Base-by-base conservation (phyloP, 169 alveolate species). In the Cardiosporidium cionae region DNA sequence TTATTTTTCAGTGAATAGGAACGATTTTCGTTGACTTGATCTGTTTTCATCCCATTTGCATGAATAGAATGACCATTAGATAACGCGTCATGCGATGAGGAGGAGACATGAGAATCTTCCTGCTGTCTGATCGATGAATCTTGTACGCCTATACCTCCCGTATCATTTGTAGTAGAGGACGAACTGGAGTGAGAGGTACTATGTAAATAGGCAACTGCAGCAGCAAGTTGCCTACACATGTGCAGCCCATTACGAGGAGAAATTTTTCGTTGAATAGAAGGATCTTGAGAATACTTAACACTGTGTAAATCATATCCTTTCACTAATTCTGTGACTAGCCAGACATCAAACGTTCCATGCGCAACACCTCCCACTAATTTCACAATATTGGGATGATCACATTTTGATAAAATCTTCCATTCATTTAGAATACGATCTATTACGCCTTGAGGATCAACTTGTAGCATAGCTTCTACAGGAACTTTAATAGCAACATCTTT, bases 161-260 rank as follows among this genome's bases (percentile, higher is more conserved):
- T n/a, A n/a, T n/a, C n/a, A n/a, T n/a, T n/a, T n/a, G n/a, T n/a
- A n/a, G n/a, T n/a, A n/a, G n/a, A n/a, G n/a, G n/a, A n/a, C n/a
- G n/a, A n/a, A 36, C 83, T 89, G 31, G 75, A 80, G n/a, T n/a
- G n/a, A 3, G 80, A 76, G 22, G 92, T 92, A 3, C 92, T 86
- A 67, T 91, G 96, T 58, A 91, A 84, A 63, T 84, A 90, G 22
- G 74, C 82, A 7, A 91, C 79, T 1, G 81, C 94, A 28, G 82
- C 87, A 31, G 94, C 90, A 66, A 91, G 84, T 34, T 91, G 95
- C 65, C 91, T 84, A 64, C 93, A 87, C 95, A 91, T 91, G 32
- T 76, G 69, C 34, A 89, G 76, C 29, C 89, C 87, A 25, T 58
- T 33, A 22, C n/a, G 64, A 0, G 76, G 83, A 27, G 82, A 32